Evolutionary conservation across 441 rosid species (phyloP), one percentile per base, ranked within the genome.

Genomic region (Codiaeum variegatum): DNA sequence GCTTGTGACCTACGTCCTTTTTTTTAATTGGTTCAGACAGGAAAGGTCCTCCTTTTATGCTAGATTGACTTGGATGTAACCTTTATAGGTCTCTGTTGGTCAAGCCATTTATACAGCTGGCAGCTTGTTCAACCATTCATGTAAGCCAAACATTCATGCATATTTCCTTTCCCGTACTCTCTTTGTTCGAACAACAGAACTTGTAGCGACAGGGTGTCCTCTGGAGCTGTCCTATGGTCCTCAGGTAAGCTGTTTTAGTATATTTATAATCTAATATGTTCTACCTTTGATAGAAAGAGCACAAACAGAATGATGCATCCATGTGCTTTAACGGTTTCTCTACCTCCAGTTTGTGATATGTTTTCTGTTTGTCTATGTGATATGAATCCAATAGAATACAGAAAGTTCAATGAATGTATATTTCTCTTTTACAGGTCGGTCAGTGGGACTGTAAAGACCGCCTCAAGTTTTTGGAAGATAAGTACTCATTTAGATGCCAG

Each of bases 171-270:
- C 97, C 21, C 96, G 93, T 64, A 84, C 88, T 62, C 91, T 93
- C 54, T 71, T 85, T 40, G 78, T 91, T 69, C 81, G 88, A 67
- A 81, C 93, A 70, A 86, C 88, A 66, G 96, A 90, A 78, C 71
- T 75, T 67, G 89, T 91, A 51, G 71, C 84, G 8, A 63, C 78
- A 67, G 93, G 91, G 47, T 85, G 77, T 75, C 87, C 88, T 75
- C 83, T 93, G 73, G 97, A 93, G 85, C 79, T 93, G 72, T 90
- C 98, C 66, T 93, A 91, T 75, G 97, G 97, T 70, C 96, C 97
- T 76, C 93, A 90, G 94, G 96, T 90, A 78, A 7, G 21, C 49
- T 59, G 76, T 65, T 72, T 55, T n/a, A 60, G 56, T 46, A 16
- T 40, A 40, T 73, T 47, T 32, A 21, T 70, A 18, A 42, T 11